Conservation (phyloP, 805 yeast species). For the Spathaspora gorwiae region DNA sequence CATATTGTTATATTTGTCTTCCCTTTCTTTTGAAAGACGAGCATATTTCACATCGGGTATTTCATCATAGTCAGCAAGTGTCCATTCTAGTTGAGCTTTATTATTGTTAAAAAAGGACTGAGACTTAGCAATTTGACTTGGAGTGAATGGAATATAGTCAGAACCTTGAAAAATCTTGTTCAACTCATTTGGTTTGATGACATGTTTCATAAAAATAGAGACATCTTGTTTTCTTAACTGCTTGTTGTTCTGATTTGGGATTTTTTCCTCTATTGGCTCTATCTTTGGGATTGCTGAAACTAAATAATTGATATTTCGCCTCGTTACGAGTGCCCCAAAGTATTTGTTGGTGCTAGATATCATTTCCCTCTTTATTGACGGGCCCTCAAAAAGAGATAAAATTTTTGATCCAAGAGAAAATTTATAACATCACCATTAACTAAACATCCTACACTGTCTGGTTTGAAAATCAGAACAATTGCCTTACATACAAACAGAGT, state of each 20-base stretch:
- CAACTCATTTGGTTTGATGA: slow-evolving; percentile 21
- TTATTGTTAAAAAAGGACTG: slow-evolving; percentile 42
- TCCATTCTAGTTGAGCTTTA: slow-evolving; percentile 54
- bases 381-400: no score
- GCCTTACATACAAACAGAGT: not conserved
- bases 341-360: no score
- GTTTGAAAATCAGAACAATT: not conserved
- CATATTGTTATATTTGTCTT: slow-evolving; percentile 13
- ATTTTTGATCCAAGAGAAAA: no score
- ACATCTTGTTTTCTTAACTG: not conserved
- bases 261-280: no score
- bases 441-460: no score
- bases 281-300: not conserved
- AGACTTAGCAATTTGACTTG: slow-evolving; percentile 14
- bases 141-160: slow-evolving; percentile 10
- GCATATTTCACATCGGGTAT: slow-evolving; percentile 54
- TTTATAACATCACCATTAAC: no score
- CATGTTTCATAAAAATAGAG: not conserved
- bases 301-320: slow-evolving; percentile 1
- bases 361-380: no score
- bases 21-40: slow-evolving; percentile 12
- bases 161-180: slow-evolving; percentile 16
- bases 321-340: no score
- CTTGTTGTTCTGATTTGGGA: not conserved
- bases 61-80: slow-evolving; percentile 45